Base-by-base conservation (phyloP, 2,329 filamentous ascomycete genomes). In the Emericellopsis cladophorae region DNA sequence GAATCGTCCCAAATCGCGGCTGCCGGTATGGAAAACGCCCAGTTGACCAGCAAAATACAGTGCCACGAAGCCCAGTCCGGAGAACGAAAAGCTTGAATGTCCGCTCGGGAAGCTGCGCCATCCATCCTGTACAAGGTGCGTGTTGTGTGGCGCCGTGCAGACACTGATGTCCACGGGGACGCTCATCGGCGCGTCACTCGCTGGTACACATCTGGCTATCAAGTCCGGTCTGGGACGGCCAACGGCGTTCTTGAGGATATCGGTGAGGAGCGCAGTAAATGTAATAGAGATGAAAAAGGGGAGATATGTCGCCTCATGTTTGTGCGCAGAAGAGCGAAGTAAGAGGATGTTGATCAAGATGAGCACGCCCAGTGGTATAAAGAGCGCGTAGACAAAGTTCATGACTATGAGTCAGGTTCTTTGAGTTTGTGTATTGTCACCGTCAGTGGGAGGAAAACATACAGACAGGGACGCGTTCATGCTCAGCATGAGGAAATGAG, bases 171-270 rank as follows among this genome's bases (percentile, higher is more conserved):
- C 76, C 31, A 84, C 78, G 2, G 83, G 67, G 4, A 60, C 57
- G 48, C 72, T 53, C 6, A 54, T 55, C 33, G 69, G 64, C 3
- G 74, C 74, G 29, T 59, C 65, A 0, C 54, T 26, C 1, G 52
- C 63, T 1, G 92, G 89, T 48, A 84, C 80, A 62, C 92, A 98
- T 31, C 92, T 79, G n/a, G 82, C 79, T 22, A 79, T 55, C 4
- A 79, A 56, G 48, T 79, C 74, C 0, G 74, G 74, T 6, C 74
- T 64, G 14, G 88, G 86, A 10, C 86, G 67, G 8, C 86, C 86
- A 22, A 90, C 84, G 9, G 83, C 74, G 55, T 94, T 95, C 62
- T 98, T 98, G 55, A 96, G 72, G 23, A 90, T 66, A 56, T 96
- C 89, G 36, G 92, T 96, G 35, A 96, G 67, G 58, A 95, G 83